phyloP scores from a whole-genome alignment of 495 filamentous ascomycete genomes.

The Lindgomyces ingoldianus region DNA sequence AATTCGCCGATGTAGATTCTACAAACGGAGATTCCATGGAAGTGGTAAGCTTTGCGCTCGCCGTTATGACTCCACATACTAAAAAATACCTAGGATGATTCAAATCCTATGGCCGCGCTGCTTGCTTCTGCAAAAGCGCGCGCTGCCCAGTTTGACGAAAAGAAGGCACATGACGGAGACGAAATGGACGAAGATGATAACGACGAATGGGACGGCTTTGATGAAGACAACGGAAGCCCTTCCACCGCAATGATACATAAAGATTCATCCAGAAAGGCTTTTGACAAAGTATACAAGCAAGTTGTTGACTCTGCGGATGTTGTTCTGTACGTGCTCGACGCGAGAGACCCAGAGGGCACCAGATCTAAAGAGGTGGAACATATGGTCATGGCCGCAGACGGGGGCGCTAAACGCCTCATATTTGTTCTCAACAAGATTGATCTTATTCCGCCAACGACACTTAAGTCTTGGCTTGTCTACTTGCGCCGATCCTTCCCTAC shows the following conservation, averaged over 20 bases:
- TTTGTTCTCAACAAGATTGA: slow-evolving; percentile 98
- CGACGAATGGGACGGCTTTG: slow-evolving; percentile 46
- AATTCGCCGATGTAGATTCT: slow-evolving; percentile 40
- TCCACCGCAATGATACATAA: slow-evolving; percentile 49
- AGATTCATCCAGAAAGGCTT: slow-evolving; percentile 79
- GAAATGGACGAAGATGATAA: slow-evolving; percentile 53
- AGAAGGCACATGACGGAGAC: slow-evolving; percentile 52
- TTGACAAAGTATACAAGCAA: slow-evolving; percentile 94
- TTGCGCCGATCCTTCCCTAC: slow-evolving; percentile 91
- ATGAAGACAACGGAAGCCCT: slow-evolving; percentile 44
- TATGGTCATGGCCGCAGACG: slow-evolving; percentile 80
- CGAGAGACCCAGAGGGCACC: slow-evolving; percentile 88
- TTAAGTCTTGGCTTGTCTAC: slow-evolving; percentile 70
- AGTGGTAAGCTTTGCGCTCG: slow-evolving; percentile 36
- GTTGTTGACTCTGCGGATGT: slow-evolving; percentile 90
- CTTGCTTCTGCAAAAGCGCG: slow-evolving; percentile 87
- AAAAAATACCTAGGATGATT: slow-evolving; percentile 56
- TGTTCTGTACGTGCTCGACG: slow-evolving; percentile 91
- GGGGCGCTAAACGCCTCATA: slow-evolving; percentile 83
- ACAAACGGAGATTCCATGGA: slow-evolving; percentile 50
- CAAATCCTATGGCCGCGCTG: slow-evolving; percentile 90
- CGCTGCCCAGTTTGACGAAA: slow-evolving; percentile 74
- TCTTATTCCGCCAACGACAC: slow-evolving; percentile 75
- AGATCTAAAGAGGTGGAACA: slow-evolving; percentile 84
- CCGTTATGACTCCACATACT: slow-evolving; percentile 31